Conservation (phyloP, 495 filamentous ascomycete species). For the Oleoguttula mirabilis region DNA sequence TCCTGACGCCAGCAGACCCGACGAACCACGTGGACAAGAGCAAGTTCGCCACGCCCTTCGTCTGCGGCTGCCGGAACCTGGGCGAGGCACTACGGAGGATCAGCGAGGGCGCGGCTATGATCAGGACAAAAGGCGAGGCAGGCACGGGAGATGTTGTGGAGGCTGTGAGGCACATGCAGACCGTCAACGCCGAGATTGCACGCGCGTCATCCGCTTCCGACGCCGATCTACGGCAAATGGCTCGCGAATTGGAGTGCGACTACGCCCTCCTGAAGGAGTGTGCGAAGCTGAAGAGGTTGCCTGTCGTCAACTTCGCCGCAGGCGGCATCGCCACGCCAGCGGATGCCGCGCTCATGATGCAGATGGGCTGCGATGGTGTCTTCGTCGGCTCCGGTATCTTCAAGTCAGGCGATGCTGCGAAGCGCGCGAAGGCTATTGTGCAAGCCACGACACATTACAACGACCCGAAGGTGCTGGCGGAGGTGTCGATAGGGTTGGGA, state of each 20-base stretch:
- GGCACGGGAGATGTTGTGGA: constrained; percentile 98
- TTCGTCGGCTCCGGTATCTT: constrained; percentile 97
- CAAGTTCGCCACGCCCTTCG: constrained; percentile 75
- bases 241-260: constrained; percentile 67
- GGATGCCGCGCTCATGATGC: constrained; percentile 98
- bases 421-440: constrained; percentile 86
- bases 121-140: constrained; percentile 95
- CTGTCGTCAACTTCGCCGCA: constrained; percentile 98
- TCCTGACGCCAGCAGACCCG: constrained; percentile 88
- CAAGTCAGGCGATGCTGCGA: constrained; percentile 79
- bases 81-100: constrained; percentile 89
- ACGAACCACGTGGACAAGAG: constrained; percentile 84
- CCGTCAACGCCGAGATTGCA: constrained; percentile 74
- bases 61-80: constrained; percentile 91
- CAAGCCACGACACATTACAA: constrained; percentile 83
- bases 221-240: constrained; percentile 58
- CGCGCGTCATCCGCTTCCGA: constrained; percentile 50
- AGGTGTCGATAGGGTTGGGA: constrained; percentile 75
- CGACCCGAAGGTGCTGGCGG: constrained; percentile 74
- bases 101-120: constrained; percentile 93
- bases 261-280: constrained; percentile 72
- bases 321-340: constrained; percentile 92
- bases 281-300: constrained; percentile 73
- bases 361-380: constrained; percentile 93
- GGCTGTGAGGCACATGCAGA: constrained; percentile 91